Evolutionary conservation across 192 early-diverging fungal species (phyloP).

Genomic region (Coemansia asiatica): DNA sequence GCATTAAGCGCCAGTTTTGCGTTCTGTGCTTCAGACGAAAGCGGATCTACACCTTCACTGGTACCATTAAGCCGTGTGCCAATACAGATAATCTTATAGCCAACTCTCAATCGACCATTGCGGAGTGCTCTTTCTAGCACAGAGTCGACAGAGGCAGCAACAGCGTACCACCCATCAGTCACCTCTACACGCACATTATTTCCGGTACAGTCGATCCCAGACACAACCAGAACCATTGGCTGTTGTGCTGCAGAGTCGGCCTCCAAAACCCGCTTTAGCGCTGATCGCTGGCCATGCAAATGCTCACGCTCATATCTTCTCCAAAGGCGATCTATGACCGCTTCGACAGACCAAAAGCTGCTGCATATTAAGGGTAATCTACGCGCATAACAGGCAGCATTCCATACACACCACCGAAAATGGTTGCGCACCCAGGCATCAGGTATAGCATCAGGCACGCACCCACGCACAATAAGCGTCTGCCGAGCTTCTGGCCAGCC

Average conservation of each 20-base stretch:
- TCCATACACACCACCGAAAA: conserved; percentile 48
- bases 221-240: conserved; percentile 42
- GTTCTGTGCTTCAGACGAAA: conserved; percentile 13
- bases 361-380: conserved; percentile 29
- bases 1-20: conserved; percentile 22
- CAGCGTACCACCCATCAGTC: conserved; percentile 49
- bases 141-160: conserved; percentile 21
- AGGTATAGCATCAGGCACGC: conserved; percentile 8
- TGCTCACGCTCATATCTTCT: conserved; percentile 40
- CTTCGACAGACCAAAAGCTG: conserved; percentile 29
- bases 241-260: conserved; percentile 34
- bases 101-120: conserved; percentile 24
- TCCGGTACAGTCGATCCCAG: conserved; percentile 1
- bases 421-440: conserved; percentile 43
- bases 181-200: conserved; percentile 16
- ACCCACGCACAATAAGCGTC: conserved; percentile 25
- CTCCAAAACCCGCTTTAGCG: conserved; percentile 33
- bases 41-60: conserved; percentile 26
- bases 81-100: conserved; percentile 45
- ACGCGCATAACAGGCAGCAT: conserved; percentile 31
- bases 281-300: conserved; percentile 31
- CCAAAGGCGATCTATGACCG: conserved; percentile 17
- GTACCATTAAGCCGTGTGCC: conserved; percentile 20
- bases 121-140: conserved; percentile 18
- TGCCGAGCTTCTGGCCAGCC: conserved; percentile 33